A percentile compares a stretch with the other conserved stretches of the same genome.
These are phyloP conservation scores for Lyophyllum atratum DNA, from an alignment of 768 basidiomycete genomes.

Conservation along the genomic window DNA sequence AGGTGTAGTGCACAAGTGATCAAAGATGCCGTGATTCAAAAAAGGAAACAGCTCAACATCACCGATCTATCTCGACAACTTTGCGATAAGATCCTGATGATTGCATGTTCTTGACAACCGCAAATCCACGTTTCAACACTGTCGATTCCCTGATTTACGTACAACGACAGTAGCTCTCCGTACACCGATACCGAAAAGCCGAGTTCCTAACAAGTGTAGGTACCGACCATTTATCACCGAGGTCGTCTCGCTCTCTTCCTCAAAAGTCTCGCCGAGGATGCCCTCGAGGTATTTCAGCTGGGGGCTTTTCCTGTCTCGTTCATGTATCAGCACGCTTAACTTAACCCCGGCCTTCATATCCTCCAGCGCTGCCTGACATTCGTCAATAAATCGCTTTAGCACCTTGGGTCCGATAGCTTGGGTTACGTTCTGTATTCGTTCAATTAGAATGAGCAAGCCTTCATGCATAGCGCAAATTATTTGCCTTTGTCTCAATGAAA, in stretches of 20 bases:
- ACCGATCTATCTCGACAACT: not conserved
- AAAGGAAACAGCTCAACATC: constrained; percentile 8
- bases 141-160: not conserved
- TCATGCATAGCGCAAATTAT: not conserved
- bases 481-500: constrained; percentile 9
- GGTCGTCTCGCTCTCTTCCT: too few species aligned
- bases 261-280: too few species aligned
- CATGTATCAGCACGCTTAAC: not conserved
- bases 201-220: not conserved
- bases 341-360: not conserved
- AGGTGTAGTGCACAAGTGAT: constrained; percentile 5
- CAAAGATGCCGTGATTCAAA: constrained; percentile 9
- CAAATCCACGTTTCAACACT: not conserved
- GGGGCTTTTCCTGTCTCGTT: too few species aligned
- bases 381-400: not conserved
- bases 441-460: not conserved
- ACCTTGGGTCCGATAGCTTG: not conserved
- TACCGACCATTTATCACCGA: constrained; percentile 5
- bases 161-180: not conserved
- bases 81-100: not conserved
- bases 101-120: not conserved
- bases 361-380: not conserved
- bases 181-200: not conserved
- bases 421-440: constrained; percentile 8
- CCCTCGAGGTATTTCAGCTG: too few species aligned